phyloP scores from a whole-genome alignment of 352 stramenopile species.

The Phytopythium montanum region DNA sequence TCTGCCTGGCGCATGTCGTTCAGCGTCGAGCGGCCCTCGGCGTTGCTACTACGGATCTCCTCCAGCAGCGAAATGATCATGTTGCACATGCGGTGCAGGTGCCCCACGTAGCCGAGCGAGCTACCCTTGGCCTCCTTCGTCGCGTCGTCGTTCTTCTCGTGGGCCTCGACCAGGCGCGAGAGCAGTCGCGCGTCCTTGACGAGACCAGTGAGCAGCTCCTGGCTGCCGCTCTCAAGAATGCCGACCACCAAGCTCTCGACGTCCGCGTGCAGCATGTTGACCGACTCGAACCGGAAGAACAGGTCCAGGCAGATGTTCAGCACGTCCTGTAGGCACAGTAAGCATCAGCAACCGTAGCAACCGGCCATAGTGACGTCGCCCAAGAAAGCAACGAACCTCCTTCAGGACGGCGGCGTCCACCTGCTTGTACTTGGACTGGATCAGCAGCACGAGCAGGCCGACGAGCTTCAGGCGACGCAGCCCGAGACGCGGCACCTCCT shows the following conservation, averaged over 20 bases:
- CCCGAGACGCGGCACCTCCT: constrained; percentile 68
- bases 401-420: constrained; percentile 67
- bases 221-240: constrained; percentile 76
- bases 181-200: constrained; percentile 74
- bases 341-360: constrained; percentile 1
- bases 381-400: constrained; percentile 21
- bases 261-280: constrained; percentile 87
- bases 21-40: constrained; percentile 54
- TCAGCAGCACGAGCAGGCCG: constrained; percentile 66
- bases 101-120: constrained; percentile 76
- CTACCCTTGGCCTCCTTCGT: constrained; percentile 53
- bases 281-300: constrained; percentile 86
- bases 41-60: constrained; percentile 60
- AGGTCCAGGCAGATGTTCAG: constrained; percentile 77
- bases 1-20: constrained; percentile 87
- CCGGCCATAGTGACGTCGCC: too few relatives aligned
- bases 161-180: constrained; percentile 66
- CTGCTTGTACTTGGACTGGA: constrained; percentile 83
- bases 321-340: constrained; percentile 27
- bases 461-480: constrained; percentile 82
- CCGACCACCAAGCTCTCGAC: constrained; percentile 85
- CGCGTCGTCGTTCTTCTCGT: constrained; percentile 75
- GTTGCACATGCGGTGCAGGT: constrained; percentile 84
- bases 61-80: constrained; percentile 82
- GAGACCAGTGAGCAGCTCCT: constrained; percentile 67